Evolutionary conservation across 2,329 filamentous ascomycete genomes (phyloP), one percentile per base, ranked within the genome.

Genomic region (Leptographium procerum): DNA sequence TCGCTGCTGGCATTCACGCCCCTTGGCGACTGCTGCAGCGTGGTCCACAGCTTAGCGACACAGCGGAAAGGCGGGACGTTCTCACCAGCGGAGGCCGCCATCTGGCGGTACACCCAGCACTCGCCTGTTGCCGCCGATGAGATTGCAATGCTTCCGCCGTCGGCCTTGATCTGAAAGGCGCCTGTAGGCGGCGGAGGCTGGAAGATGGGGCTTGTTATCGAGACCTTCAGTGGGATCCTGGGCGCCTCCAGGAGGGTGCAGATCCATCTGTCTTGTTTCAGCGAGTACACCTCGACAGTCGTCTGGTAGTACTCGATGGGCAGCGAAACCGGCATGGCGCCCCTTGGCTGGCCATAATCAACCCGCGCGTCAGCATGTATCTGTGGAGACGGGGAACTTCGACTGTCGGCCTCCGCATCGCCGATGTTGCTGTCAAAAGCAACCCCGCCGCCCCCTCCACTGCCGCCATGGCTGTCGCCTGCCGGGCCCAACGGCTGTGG

Each of bases 31-130:
- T 84, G 80, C 67, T 94, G 89, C 31, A 96, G 76, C 51, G 85
- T 86, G 0, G 94, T 96, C 94, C 94, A 99, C 22, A 95, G 75
- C 72, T 99, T 99, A 24, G 87, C 91, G 58, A 94, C 77, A 66
- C 91, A 96, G 43, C 72, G 75, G 69, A 80, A 86, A 19, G 70
- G 67, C 51, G 73, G 63, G 26, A 72, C 72, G 1, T 70, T 67
- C 26, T 79, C 78, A 52, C 73, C 72, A 0, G 22, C 6, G 3
- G 72, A 68, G n/a, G n/a, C n/a, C 11, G 72, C 64, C 10, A 75
- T 69, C 61, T 84, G 80, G 10, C 77, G 74, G 65, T 81, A 97
- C 9, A 96, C 75, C 78, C 88, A 96, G 52, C 92, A 85, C 72
- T 97, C 92, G 14, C 92, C 92, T 55, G 89, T 96, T 26, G 79